Evolutionary conservation across 1,139 yeast genomes (phyloP).

Genomic region (Wickerhamomyces sp.): DNA sequence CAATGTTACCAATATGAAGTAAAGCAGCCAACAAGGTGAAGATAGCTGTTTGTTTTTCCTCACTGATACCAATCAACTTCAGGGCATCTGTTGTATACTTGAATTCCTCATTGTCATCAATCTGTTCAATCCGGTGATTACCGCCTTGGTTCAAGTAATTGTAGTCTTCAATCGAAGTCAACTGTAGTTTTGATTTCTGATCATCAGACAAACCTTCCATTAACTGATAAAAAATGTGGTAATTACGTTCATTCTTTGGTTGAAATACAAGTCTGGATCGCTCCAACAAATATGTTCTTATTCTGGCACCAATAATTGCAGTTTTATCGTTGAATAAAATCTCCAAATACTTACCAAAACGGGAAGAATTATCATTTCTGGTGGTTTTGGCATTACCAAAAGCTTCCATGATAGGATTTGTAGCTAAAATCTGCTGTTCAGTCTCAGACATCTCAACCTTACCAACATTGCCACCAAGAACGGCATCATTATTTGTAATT

Average conservation of each 20-base stretch:
- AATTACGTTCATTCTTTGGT: slow-evolving; percentile 83
- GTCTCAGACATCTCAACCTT: slow-evolving; percentile 79
- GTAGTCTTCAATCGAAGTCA: slow-evolving; percentile 63
- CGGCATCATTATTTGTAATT: slow-evolving; percentile 31
- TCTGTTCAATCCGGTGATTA: slow-evolving; percentile 55
- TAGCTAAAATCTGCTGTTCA: slow-evolving; percentile 91
- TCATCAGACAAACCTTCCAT: slow-evolving; percentile 69
- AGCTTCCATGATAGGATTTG: slow-evolving; percentile 98
- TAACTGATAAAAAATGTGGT: slow-evolving; percentile 91
- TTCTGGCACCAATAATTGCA: slow-evolving; percentile 88
- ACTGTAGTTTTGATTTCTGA: slow-evolving; percentile 52
- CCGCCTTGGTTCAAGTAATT: slow-evolving; percentile 91
- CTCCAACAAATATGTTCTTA: slow-evolving; percentile 87
- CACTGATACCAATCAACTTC: slow-evolving; percentile 66
- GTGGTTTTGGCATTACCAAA: slow-evolving; percentile 98
- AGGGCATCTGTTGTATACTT: slow-evolving; percentile 71
- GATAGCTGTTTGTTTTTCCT: slow-evolving; percentile 57
- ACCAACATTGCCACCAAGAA: slow-evolving; percentile 27
- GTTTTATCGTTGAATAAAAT: slow-evolving; percentile 72
- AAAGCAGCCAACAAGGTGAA: slow-evolving; percentile 83
- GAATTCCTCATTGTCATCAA: slow-evolving; percentile 81
- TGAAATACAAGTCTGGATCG: slow-evolving; percentile 93
- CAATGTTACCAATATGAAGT: slow-evolving; percentile 90
- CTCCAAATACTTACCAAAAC: slow-evolving; percentile 95
- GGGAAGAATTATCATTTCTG: slow-evolving; percentile 93